Percentiles rank a stretch among this genome's conserved stretches.
phyloP scores from a whole-genome alignment of 495 filamentous ascomycete genomes.

The Aspergillus carlsbadensis region DNA sequence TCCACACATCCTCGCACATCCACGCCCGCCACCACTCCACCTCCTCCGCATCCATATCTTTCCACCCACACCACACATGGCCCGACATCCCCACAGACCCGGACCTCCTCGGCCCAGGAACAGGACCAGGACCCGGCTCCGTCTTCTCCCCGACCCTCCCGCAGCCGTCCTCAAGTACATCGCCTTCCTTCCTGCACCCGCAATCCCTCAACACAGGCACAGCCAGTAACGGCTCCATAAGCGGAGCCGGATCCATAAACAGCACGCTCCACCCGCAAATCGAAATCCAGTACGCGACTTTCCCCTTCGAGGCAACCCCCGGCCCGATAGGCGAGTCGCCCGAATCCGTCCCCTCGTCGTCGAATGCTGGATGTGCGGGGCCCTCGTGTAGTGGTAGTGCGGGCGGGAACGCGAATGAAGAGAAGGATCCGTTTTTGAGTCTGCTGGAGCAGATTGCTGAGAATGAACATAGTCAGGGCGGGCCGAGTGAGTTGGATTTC shows the following conservation, averaged over 20 bases:
- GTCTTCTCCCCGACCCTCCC: not conserved
- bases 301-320: conserved; percentile 38
- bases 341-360: conserved; percentile 25
- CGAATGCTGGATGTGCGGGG: conserved; percentile 29
- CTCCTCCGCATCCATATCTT: conserved; percentile 14
- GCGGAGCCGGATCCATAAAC: too few relatives aligned
- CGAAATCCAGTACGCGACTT: conserved; percentile 40
- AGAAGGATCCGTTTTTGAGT: conserved; percentile 78
- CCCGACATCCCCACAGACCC: conserved; percentile 17
- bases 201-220: conserved; percentile 22
- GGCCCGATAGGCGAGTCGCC: conserved; percentile 30
- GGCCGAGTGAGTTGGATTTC: conserved; percentile 71
- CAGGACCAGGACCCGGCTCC: not conserved
- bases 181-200: not conserved
- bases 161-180: conserved; percentile 15
- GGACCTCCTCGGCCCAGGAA: conserved; percentile 7
- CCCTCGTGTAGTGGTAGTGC: conserved; percentile 29
- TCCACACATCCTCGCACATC: not conserved
- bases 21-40: not conserved
- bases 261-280: too few relatives aligned
- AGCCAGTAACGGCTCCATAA: not conserved
- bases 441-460: conserved; percentile 78
- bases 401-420: conserved; percentile 32
- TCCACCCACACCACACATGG: conserved; percentile 10
- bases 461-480: conserved; percentile 61